Evolutionary conservation across 768 basidiomycete species (phyloP).

Genomic region (Agrocybe pediades): DNA sequence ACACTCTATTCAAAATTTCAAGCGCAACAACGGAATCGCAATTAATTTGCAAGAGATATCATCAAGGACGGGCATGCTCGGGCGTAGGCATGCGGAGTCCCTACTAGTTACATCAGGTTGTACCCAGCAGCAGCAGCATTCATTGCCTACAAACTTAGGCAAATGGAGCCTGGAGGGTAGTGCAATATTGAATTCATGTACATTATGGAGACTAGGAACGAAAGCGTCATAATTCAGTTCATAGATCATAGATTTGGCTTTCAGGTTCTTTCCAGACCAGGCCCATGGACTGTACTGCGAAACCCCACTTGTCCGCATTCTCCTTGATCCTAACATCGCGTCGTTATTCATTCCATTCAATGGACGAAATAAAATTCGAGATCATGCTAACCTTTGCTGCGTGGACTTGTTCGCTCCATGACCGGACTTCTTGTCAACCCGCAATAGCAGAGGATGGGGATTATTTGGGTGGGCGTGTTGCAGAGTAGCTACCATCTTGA

Average conservation of each 20-base stretch:
- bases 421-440: constrained; percentile 79
- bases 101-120: too few species aligned
- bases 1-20: not conserved
- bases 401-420: constrained; percentile 83
- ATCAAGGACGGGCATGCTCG: too few species aligned
- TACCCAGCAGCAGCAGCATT: too few species aligned
- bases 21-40: not conserved
- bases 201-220: not conserved
- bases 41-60: too few species aligned
- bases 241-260: constrained; percentile 15
- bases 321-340: constrained; percentile 68
- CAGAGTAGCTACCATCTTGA: constrained; percentile 80
- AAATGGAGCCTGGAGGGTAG: too few species aligned
- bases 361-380: too few species aligned
- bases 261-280: constrained; percentile 38
- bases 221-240: not conserved
- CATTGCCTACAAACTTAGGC: too few species aligned
- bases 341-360: constrained; percentile 1
- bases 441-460: constrained; percentile 70
- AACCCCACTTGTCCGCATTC: constrained; percentile 76
- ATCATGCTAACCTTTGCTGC: constrained; percentile 58
- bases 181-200: not conserved
- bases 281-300: constrained; percentile 69
- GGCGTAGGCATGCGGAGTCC: too few species aligned
- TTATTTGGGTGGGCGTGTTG: constrained; percentile 69